Evolutionary conservation across 768 basidiomycete species (phyloP).

Genomic region (Amanita jacksonii): DNA sequence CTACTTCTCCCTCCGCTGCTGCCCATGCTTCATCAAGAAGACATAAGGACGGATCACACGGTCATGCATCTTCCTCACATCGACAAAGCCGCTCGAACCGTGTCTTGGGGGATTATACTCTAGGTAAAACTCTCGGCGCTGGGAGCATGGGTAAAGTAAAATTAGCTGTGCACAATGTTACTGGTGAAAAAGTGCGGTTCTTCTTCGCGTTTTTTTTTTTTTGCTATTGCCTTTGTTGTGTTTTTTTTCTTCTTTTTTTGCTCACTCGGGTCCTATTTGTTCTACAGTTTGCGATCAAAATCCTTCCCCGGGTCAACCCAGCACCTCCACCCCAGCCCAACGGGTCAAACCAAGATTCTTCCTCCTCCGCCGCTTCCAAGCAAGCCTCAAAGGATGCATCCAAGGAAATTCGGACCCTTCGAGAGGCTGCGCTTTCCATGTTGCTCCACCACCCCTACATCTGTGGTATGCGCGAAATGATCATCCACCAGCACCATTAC

Average conservation of each 20-base stretch:
- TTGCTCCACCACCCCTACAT: slow-evolving; percentile 98
- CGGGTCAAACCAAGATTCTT: slow-evolving; percentile 39
- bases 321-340: slow-evolving; percentile 39
- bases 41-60: slow-evolving; percentile 21
- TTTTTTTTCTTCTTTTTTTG: slow-evolving; percentile 4
- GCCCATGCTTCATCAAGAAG: slow-evolving; percentile 12
- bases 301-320: slow-evolving; percentile 80
- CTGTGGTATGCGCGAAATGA: slow-evolving; percentile 99
- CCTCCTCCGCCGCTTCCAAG: slow-evolving; percentile 57
- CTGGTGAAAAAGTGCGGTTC: slow-evolving; percentile 89
- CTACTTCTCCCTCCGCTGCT: too few species aligned
- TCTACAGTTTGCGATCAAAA: slow-evolving; percentile 91
- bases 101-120: slow-evolving; percentile 87
- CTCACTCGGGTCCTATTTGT: not conserved
- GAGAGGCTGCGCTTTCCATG: slow-evolving; percentile 92
- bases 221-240: not conserved
- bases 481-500: slow-evolving; percentile 94
- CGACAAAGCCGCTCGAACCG: slow-evolving; percentile 36
- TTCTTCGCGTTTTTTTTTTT: slow-evolving; percentile 9
- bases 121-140: slow-evolving; percentile 94
- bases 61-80: slow-evolving; percentile 10
- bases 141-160: slow-evolving; percentile 99
- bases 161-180: slow-evolving; percentile 80
- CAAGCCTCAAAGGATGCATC: slow-evolving; percentile 84
- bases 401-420: slow-evolving; percentile 92